Base-by-base conservation (phyloP, 768 basidiomycete species). In the Boletus rubroflammeus region DNA sequence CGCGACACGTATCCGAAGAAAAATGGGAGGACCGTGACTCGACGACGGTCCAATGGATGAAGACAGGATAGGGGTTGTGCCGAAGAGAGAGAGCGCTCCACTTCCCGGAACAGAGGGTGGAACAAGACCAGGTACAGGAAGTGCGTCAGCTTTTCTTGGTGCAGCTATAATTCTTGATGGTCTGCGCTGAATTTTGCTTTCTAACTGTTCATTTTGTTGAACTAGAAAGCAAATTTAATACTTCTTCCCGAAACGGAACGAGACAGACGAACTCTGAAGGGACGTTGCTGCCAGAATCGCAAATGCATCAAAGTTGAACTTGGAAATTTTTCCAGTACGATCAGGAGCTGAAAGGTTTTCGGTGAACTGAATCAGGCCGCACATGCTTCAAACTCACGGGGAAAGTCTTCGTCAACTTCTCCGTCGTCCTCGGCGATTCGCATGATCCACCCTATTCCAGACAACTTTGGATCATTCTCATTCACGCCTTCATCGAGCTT, bases 371-470 rank as follows among this genome's bases (percentile, higher is more conserved):
- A 32, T 6, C 26, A 17, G 19, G 39, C 14, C 6, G n/a, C 23
- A 14, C 11, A 15, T 19, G 26, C 1, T 34, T n/a, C 6, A 32
- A 15, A 78, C 90, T 62, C 68, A 96, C 95, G 90, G 23, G 96
- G 97, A 66, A 95, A 98, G 73, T 99, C 97, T 68, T 98, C 97
- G 67, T 99, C 97, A 1, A 98, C 93, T 69, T 98, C 96, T 15
- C 97, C 97, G 68, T 98, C 95, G 42, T 94, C 91, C 63, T 99
- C 97, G 1, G 93, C 90, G 51, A 98, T 93, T 54, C 93, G 77
- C 72, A 99, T 69, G 36, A 92, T 86, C 96, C 97, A 99, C 1
- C 92, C 93, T 4, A 90, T 77, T 0, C 91, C 88, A 42, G 84
- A 87, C 45, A 92, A 74, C 62, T 79, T 83, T 32, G 81, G 78